phyloP scores from a whole-genome alignment of 2,329 filamentous ascomycete species.

The Trichoderma semiorbis region DNA sequence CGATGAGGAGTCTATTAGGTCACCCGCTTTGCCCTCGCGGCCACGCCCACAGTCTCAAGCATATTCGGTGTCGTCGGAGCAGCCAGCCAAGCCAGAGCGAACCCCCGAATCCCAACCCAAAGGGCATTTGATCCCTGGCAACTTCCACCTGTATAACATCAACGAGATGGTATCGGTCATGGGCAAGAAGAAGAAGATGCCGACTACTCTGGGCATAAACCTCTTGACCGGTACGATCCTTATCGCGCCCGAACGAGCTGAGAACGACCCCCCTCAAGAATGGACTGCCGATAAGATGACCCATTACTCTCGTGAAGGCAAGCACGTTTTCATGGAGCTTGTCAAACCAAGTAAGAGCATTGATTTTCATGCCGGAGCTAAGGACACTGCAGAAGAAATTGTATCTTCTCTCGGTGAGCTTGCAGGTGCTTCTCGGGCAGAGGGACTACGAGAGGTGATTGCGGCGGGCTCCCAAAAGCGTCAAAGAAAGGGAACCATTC shows the following conservation, averaged over 20 bases:
- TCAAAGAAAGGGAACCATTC: slow-evolving; percentile 78
- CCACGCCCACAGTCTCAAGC: slow-evolving; percentile 24
- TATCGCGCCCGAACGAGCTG: slow-evolving; percentile 79
- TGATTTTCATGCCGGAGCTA: slow-evolving; percentile 95
- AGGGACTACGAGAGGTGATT: slow-evolving; percentile 79
- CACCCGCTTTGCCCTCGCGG: slow-evolving; percentile 40
- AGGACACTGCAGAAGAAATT: slow-evolving; percentile 94
- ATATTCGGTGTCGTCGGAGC: slow-evolving; percentile 5
- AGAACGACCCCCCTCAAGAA: slow-evolving; percentile 81
- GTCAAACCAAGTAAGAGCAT: slow-evolving; percentile 89
- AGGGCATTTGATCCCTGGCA: slow-evolving; percentile 62
- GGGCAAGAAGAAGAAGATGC: slow-evolving; percentile 97
- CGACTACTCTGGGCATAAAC: slow-evolving; percentile 94
- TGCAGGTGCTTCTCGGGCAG: slow-evolving; percentile 79
- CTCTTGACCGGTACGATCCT: slow-evolving; percentile 82
- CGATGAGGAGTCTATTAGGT: slow-evolving; percentile 32
- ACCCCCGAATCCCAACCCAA: slow-evolving; percentile 35
- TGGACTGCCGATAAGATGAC: slow-evolving; percentile 94
- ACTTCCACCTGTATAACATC: slow-evolving; percentile 93
- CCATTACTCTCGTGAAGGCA: slow-evolving; percentile 97
- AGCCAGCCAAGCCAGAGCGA: slow-evolving; percentile 34
- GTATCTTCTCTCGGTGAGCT: slow-evolving; percentile 84
- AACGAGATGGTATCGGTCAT: slow-evolving; percentile 97
- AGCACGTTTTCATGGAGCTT: slow-evolving; percentile 94
- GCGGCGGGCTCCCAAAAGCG: slow-evolving; percentile 67